Evolutionary conservation across 1,284 basidiomycete genomes (phyloP).

Genomic region (Fomitopsis pinicola): DNA sequence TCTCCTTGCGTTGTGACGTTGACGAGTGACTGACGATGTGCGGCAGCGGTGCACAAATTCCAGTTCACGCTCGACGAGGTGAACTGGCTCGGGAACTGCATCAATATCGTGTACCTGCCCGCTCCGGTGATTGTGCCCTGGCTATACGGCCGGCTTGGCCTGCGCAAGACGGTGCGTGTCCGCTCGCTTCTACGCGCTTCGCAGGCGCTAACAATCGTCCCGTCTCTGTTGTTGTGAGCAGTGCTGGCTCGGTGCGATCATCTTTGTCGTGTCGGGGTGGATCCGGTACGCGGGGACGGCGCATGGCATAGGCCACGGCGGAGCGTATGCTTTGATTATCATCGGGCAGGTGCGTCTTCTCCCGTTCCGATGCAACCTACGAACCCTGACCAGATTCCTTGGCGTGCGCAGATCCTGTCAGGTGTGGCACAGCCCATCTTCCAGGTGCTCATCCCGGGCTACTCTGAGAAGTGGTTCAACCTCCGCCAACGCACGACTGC

Average conservation of each 20-base stretch:
- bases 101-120: slow-evolving; percentile 58
- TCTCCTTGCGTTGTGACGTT: background rate
- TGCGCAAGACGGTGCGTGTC: slow-evolving; percentile 51
- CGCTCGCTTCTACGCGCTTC: background rate
- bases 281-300: slow-evolving; percentile 70
- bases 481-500: slow-evolving; percentile 67
- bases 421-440: slow-evolving; percentile 59
- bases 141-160: slow-evolving; percentile 52
- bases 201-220: background rate
- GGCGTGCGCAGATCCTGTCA: slow-evolving; percentile 41
- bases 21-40: background rate
- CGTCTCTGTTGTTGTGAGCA: slow-evolving; percentile 33
- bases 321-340: slow-evolving; percentile 59
- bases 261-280: slow-evolving; percentile 48
- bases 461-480: slow-evolving; percentile 77
- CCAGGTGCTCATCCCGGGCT: slow-evolving; percentile 63
- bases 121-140: slow-evolving; percentile 53
- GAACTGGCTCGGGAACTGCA: slow-evolving; percentile 74
- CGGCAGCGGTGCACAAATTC: slow-evolving; percentile 54
- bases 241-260: slow-evolving; percentile 4
- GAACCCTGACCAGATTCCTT: no score
- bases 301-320: slow-evolving; percentile 39
- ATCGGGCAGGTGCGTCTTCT: slow-evolving; percentile 56
- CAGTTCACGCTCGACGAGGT: slow-evolving; percentile 59
- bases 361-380: background rate